Conservation (phyloP, 768 basidiomycete species). For the Cystobasidium tubakii region DNA sequence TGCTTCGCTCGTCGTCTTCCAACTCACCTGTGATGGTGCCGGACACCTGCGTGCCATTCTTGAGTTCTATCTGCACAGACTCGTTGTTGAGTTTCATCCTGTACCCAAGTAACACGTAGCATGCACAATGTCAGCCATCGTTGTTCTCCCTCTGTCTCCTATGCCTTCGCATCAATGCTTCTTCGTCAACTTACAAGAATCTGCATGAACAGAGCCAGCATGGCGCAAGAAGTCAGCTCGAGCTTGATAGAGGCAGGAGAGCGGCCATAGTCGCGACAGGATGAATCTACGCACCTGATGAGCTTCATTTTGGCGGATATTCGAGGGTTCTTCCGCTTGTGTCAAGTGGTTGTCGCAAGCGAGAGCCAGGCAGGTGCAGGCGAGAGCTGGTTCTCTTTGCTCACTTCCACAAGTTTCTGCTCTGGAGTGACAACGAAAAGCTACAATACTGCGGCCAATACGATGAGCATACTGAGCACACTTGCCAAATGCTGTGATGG, state of each 20-base stretch:
- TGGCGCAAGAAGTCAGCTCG: conserved; percentile 4
- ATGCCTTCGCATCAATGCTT: neutral
- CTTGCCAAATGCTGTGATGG: conserved; percentile 10
- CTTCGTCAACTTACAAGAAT: conserved; percentile 29
- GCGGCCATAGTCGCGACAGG: neutral
- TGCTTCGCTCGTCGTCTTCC: neutral
- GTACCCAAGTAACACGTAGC: conserved; percentile 52
- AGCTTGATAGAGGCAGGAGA: neutral
- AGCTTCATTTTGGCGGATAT: conserved; percentile 38
- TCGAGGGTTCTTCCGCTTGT: neutral
- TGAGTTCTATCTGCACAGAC: conserved; percentile 95
- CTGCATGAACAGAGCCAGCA: conserved; percentile 6
- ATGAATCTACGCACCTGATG: conserved; percentile 33
- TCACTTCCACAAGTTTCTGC: conserved; percentile 4
- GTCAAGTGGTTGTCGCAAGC: neutral
- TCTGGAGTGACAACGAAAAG: too few relatives aligned
- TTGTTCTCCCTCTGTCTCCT: neutral
- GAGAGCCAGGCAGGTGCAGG: too few relatives aligned
- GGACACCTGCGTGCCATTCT: conserved; percentile 90
- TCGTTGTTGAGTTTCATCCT: conserved; percentile 99
- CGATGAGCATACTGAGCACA: conserved; percentile 5
- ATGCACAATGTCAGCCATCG: neutral
- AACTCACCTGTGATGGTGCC: conserved; percentile 89
- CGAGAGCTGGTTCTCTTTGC: neutral
- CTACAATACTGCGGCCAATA: too few relatives aligned